Conservation (phyloP, 1,284 basidiomycete genomes). For the Microbotryum violaceum region DNA sequence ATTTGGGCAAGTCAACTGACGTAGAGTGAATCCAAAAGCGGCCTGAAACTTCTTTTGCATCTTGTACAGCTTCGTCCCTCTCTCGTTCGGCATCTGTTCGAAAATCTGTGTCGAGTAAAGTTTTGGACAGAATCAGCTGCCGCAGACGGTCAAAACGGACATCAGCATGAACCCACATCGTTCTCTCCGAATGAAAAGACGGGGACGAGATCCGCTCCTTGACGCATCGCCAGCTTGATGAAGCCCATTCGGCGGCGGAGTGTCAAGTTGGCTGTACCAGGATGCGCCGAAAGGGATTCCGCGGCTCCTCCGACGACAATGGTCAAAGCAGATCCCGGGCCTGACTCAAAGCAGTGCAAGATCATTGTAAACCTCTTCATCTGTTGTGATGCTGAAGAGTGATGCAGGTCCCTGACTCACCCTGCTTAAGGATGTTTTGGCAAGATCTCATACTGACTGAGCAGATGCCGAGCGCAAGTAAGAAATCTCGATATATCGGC, state of each 20-base stretch:
- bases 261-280: slow-evolving; percentile 90
- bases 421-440: slow-evolving; percentile 71
- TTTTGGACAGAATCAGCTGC: too few relatives aligned
- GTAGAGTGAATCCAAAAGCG: slow-evolving; percentile 92
- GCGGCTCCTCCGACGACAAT: slow-evolving; percentile 97
- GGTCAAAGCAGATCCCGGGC: slow-evolving; percentile 59
- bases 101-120: slow-evolving; percentile 58
- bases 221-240: slow-evolving; percentile 90
- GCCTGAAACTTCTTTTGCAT: slow-evolving; percentile 84
- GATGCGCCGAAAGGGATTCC: slow-evolving; percentile 85
- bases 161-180: slow-evolving; percentile 55
- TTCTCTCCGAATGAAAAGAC: slow-evolving; percentile 98
- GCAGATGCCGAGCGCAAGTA: slow-evolving; percentile 71
- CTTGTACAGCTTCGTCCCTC: slow-evolving; percentile 77
- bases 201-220: slow-evolving; percentile 90
- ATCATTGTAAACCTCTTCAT: neutral
- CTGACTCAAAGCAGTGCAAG: slow-evolving; percentile 17
- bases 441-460: slow-evolving; percentile 87
- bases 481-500: slow-evolving; percentile 85
- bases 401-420: slow-evolving; percentile 48
- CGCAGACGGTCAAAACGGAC: neutral
- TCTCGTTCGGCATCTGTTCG: slow-evolving; percentile 88
- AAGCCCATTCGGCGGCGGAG: slow-evolving; percentile 62
- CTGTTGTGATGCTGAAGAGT: neutral
- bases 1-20: slow-evolving; percentile 49